Percentiles rank a stretch among this genome's conserved stretches.
These are phyloP conservation scores for Gardenia jasminoides DNA, from an alignment of 257 asterid species.

Conservation along the genomic window DNA sequence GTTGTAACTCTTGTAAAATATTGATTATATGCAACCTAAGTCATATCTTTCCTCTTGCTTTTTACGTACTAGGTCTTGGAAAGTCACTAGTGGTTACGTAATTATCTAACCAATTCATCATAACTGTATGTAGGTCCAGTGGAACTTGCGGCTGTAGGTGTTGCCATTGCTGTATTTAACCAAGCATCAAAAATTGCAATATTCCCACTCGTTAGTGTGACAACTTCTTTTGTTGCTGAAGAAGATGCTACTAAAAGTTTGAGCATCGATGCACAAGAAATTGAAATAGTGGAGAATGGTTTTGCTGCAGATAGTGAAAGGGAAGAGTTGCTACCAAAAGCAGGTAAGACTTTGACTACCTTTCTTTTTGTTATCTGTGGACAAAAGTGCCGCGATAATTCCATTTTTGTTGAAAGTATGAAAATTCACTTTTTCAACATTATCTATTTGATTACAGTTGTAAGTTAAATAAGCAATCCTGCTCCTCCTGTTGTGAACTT, in stretches of 20 bases:
- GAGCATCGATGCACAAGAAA: constrained; percentile 20
- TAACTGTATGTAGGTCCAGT: constrained; percentile 8
- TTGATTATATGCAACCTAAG: neutral
- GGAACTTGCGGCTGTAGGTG: constrained; percentile 66
- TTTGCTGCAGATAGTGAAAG: neutral
- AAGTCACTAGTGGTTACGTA: neutral
- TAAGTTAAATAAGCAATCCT: neutral
- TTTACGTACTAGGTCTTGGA: neutral
- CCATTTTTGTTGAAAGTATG: neutral
- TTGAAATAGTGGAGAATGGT: constrained; percentile 25
- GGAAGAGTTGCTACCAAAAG: constrained; percentile 13
- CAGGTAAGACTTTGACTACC: neutral
- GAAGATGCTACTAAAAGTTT: constrained; percentile 41
- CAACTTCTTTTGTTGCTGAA: constrained; percentile 67
- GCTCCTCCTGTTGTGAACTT: neutral
- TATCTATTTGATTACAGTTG: neutral
- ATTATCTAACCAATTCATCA: neutral
- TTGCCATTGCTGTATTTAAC: constrained; percentile 54
- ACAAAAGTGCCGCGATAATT: neutral
- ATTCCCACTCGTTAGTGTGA: constrained; percentile 60
- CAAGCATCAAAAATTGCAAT: constrained; percentile 58
- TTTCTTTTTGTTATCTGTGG: neutral
- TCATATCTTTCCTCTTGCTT: neutral
- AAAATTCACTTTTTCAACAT: neutral
- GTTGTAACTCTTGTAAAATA: neutral